These are phyloP conservation scores for Neurospora intermedia DNA, from an alignment of 495 filamentous ascomycete species.

Conservation along the genomic window DNA sequence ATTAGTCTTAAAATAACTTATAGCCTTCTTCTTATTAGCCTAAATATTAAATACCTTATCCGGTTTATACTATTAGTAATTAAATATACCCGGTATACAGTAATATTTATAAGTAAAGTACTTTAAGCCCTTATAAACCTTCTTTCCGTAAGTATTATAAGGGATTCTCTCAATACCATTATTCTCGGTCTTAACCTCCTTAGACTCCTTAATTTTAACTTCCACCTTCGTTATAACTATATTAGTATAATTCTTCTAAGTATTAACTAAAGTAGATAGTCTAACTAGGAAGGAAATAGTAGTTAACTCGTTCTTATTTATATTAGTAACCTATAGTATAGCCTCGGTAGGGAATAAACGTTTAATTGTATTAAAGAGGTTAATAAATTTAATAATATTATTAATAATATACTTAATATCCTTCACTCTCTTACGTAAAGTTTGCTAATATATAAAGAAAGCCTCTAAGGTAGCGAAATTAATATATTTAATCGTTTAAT, in stretches of 20 bases:
- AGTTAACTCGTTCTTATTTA: background rate
- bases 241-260: no score
- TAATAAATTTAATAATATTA: background rate
- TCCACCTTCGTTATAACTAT: no score
- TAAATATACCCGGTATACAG: rapidly evolving
- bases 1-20: no score
- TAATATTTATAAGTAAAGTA: no score
- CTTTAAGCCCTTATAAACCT: no score
- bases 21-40: no score
- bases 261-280: no score
- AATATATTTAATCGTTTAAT: background rate
- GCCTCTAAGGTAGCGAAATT: background rate
- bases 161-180: no score
- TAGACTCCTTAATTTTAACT: background rate
- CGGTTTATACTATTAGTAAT: no score
- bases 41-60: no score
- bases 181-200: background rate
- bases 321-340: background rate
- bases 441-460: background rate
- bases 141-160: no score
- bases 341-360: background rate
- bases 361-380: background rate
- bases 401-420: background rate
- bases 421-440: background rate
- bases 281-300: background rate